These are phyloP conservation scores for Pelargonium hybrid DNA, from an alignment of 441 rosid genomes.

Conservation along the genomic window DNA sequence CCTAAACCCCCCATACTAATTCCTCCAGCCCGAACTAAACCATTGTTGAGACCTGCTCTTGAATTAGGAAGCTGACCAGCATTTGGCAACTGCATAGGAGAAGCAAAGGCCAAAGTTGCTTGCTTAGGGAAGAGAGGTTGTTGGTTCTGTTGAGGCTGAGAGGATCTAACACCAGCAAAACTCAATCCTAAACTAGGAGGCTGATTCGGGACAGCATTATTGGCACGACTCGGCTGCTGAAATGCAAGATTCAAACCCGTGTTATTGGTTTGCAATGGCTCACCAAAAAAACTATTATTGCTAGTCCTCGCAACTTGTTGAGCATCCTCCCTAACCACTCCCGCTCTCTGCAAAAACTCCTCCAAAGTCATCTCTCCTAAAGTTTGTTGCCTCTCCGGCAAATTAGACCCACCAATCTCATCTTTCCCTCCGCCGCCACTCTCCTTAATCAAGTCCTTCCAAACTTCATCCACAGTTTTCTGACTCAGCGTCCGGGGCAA, in stretches of 20 bases:
- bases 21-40: slow-evolving; percentile 43
- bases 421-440: slow-evolving; percentile 19
- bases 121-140: slow-evolving; percentile 49
- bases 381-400: slow-evolving; percentile 52
- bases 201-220: slow-evolving; percentile 31
- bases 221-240: slow-evolving; percentile 35
- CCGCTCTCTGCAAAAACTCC: slow-evolving; percentile 53
- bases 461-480: slow-evolving; percentile 68
- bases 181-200: slow-evolving; percentile 36
- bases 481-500: slow-evolving; percentile 66
- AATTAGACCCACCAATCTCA: slow-evolving; percentile 13
- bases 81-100: slow-evolving; percentile 27
- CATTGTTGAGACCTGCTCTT: slow-evolving; percentile 40
- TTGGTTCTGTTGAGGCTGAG: slow-evolving; percentile 40
- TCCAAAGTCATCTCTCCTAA: slow-evolving; percentile 65
- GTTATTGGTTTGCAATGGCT: slow-evolving; percentile 15
- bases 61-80: slow-evolving; percentile 31
- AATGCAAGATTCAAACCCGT: slow-evolving; percentile 34
- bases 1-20: slow-evolving; percentile 37
- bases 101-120: slow-evolving; percentile 35
- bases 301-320: slow-evolving; percentile 27
- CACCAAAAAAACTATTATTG: slow-evolving; percentile 30
- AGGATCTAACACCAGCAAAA: slow-evolving; percentile 32
- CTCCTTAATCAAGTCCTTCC: slow-evolving; percentile 47
- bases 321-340: slow-evolving; percentile 49